Evolutionary conservation across 257 asterid species (phyloP), one percentile per base, ranked within the genome.

Genomic region (Scutellaria minor): DNA sequence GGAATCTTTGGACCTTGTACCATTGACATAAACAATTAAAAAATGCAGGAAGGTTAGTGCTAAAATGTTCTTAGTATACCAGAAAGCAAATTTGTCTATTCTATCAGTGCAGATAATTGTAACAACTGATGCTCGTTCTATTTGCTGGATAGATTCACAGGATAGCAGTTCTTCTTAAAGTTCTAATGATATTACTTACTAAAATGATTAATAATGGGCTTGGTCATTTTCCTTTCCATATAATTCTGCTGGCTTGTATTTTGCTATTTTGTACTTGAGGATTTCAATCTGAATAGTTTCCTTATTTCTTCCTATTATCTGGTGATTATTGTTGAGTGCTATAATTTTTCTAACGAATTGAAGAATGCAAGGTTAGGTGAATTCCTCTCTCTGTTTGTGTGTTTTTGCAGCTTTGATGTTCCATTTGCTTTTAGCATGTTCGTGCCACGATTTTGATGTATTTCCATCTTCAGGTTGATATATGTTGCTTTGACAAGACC

Each of bases 401-500:
- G 47, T 35, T 31, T 56, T 48, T 64, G 18, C 66, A 10, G 37
- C 58, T 20, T 70, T 50, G 66, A 59, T 60, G 63, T 68, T 68
- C 54, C 58, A 58, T 61, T 54, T 72, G 37, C 14, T 56, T 15
- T 50, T 64, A 20, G 12, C 62, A 20, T 50, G 41, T 53, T 60
- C 18, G 24, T 57, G 67, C 51, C 60, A 45, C 70, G 67, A 57
- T 52, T 60, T 75, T 78, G 74, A 64, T 60, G 20, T 74, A 24
- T 80, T 81, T 52, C 15, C 13, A 44, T 78, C 59, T 72, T 72
- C 88, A 95, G 99, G 99, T 95, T 84, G 99, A 95, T 84, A 88
- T 95, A 67, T 95, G 99, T 85, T 95, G 99, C 85, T 95, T 95
- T 78, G 99, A 95, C 74, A 95, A 95, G 82, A 95, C 99, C 6